Evolutionary conservation across 23 red algal species (phyloP).

Genomic region (Pyropia haitanensis): DNA sequence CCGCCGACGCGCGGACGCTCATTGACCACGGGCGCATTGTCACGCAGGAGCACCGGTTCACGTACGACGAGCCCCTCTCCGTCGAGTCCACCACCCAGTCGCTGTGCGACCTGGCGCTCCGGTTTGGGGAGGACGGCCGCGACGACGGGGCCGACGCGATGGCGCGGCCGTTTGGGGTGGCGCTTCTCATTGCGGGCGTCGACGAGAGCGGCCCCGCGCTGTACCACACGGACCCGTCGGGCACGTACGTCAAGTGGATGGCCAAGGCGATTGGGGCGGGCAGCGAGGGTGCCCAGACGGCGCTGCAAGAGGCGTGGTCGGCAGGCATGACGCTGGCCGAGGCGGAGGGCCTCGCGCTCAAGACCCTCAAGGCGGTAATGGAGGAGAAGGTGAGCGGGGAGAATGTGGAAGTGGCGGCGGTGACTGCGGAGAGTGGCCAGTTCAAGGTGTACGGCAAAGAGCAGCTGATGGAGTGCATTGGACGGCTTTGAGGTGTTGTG

Average conservation of each 20-base stretch:
- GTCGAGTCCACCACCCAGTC: slow-evolving; percentile 69
- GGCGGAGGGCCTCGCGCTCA: slow-evolving; percentile 72
- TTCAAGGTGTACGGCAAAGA: slow-evolving; percentile 77
- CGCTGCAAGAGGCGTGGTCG: slow-evolving; percentile 70
- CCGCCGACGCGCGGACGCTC: slow-evolving; percentile 78
- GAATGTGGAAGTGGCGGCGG: slow-evolving; percentile 90
- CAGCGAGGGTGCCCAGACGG: slow-evolving; percentile 81
- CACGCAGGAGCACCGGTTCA: slow-evolving; percentile 75
- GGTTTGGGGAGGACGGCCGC: slow-evolving; percentile 80
- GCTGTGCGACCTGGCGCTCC: slow-evolving; percentile 81
- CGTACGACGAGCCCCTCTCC: slow-evolving; percentile 79
- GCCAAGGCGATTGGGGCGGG: slow-evolving; percentile 95
- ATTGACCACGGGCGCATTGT: slow-evolving; percentile 84
- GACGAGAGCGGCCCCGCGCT: slow-evolving; percentile 62
- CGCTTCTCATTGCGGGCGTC: slow-evolving; percentile 79
- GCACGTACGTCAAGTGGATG: slow-evolving; percentile 79
- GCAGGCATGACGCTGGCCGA: slow-evolving; percentile 69
- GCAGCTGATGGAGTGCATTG: slow-evolving; percentile 71
- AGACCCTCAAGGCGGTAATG: slow-evolving; percentile 84
- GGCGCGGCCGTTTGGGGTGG: slow-evolving; percentile 82
- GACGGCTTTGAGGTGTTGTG: slow-evolving; percentile 25
- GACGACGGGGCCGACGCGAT: slow-evolving; percentile 65
- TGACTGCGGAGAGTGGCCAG: slow-evolving; percentile 22
- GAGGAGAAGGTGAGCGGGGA: slow-evolving; percentile 84
- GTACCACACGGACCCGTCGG: slow-evolving; percentile 79